phyloP scores from a whole-genome alignment of 2,329 filamentous ascomycete genomes.

The Trichoderma aggressivum region DNA sequence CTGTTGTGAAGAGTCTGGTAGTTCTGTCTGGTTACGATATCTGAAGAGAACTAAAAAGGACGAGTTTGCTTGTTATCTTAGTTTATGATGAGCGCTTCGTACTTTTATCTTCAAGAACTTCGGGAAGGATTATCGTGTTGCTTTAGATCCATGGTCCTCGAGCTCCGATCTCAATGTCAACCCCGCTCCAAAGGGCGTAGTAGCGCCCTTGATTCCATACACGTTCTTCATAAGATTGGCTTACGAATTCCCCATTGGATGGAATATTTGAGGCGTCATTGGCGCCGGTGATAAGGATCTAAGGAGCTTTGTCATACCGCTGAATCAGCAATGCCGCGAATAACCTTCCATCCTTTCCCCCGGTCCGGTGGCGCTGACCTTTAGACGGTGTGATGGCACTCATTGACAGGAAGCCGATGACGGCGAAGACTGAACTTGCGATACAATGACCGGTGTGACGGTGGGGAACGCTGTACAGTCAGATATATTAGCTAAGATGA shows the following conservation, averaged over 20 bases:
- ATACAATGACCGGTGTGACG: neutral
- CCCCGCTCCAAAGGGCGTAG: neutral
- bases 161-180: neutral
- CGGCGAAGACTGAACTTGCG: neutral
- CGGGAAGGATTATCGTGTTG: neutral
- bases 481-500: neutral
- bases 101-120: neutral
- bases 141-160: neutral
- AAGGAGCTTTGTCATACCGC: neutral
- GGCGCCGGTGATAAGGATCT: neutral
- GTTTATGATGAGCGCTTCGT: neutral
- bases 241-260: neutral
- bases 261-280: neutral
- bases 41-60: neutral
- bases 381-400: neutral
- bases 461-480: neutral
- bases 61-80: neutral
- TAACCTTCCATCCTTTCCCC: neutral
- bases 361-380: neutral
- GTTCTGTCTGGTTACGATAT: neutral
- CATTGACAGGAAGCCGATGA: neutral
- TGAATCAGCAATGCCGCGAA: conserved; percentile 14
- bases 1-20: neutral
- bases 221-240: neutral
- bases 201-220: conserved; percentile 1